These are phyloP conservation scores for Graphilbum sp. DNA, from an alignment of 2,329 filamentous ascomycete genomes.

Conservation along the genomic window DNA sequence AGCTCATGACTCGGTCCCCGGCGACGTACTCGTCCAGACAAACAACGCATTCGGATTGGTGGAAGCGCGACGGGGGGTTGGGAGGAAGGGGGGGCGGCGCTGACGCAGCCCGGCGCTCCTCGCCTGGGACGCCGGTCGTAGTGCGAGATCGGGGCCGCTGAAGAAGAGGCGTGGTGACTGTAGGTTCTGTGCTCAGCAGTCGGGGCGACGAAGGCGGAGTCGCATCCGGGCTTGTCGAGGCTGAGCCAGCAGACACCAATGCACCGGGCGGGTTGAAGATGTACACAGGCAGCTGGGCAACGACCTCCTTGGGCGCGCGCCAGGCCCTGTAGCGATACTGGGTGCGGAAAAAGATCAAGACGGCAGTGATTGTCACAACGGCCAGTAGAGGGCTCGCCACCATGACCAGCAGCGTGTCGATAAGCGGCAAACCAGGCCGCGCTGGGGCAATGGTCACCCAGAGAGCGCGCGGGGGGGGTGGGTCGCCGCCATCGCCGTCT, in stretches of 20 bases:
- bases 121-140: conserved; percentile 41
- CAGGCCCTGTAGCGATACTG: conserved; percentile 79
- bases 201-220: conserved; percentile 43
- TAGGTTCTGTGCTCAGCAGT: conserved; percentile 40
- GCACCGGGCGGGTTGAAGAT: conserved; percentile 72
- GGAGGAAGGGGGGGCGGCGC: conserved; percentile 23
- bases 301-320: conserved; percentile 94
- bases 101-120: conserved; percentile 23
- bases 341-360: conserved; percentile 73
- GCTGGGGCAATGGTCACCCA: conserved; percentile 96
- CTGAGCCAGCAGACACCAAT: conserved; percentile 1
- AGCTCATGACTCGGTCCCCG: conserved; percentile 86
- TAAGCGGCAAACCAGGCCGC: conserved; percentile 79
- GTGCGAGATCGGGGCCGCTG: conserved; percentile 51
- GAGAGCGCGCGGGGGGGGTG: conserved; percentile 28
- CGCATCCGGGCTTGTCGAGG: conserved; percentile 13
- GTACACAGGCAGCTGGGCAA: conserved; percentile 84
- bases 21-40: conserved; percentile 94
- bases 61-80: conserved; percentile 15
- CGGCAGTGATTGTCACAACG: conserved; percentile 77
- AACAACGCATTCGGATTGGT: conserved; percentile 79
- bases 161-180: conserved; percentile 68
- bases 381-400: conserved; percentile 89
- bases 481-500: conserved; percentile 36
- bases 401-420: conserved; percentile 91